These are phyloP conservation scores for Malassezia dermatis DNA, from an alignment of 1,284 basidiomycete species.

Conservation along the genomic window DNA sequence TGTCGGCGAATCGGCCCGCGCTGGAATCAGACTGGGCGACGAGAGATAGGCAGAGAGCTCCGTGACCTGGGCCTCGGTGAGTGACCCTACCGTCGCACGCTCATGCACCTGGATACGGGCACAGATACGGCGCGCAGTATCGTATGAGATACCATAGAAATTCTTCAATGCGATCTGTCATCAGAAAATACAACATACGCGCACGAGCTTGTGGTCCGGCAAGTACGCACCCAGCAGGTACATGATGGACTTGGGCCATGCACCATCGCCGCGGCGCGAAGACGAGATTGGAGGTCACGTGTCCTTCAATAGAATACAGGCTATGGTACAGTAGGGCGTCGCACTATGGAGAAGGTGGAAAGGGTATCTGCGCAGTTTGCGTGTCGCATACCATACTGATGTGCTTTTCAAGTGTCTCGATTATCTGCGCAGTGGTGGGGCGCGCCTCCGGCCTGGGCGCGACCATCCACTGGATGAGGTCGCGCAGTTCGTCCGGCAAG, in stretches of 20 bases:
- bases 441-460: slow-evolving; percentile 21
- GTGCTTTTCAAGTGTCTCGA: not conserved
- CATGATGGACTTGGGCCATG: slow-evolving; percentile 22
- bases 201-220: slow-evolving; percentile 45
- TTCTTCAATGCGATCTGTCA: slow-evolving; percentile 66
- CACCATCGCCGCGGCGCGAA: not conserved
- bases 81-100: slow-evolving; percentile 62
- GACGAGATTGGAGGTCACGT: not conserved
- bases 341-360: not conserved
- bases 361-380: not conserved
- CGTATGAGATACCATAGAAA: slow-evolving; percentile 71
- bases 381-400: not conserved
- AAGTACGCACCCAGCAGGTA: slow-evolving; percentile 44
- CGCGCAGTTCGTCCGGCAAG: slow-evolving; percentile 34
- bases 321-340: not conserved
- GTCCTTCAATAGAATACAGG: not conserved
- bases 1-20: slow-evolving; percentile 52
- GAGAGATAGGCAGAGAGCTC: slow-evolving; percentile 76
- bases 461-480: slow-evolving; percentile 33
- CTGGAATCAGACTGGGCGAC: slow-evolving; percentile 59
- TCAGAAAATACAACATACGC: slow-evolving; percentile 24
- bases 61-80: slow-evolving; percentile 70
- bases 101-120: slow-evolving; percentile 74
- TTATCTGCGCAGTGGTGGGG: slow-evolving; percentile 15
- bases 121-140: slow-evolving; percentile 66